Percentiles rank a stretch among this genome's conserved stretches.
These are phyloP conservation scores for Leucogyrophana mollusca DNA, from an alignment of 768 basidiomycete species.

Conservation along the genomic window DNA sequence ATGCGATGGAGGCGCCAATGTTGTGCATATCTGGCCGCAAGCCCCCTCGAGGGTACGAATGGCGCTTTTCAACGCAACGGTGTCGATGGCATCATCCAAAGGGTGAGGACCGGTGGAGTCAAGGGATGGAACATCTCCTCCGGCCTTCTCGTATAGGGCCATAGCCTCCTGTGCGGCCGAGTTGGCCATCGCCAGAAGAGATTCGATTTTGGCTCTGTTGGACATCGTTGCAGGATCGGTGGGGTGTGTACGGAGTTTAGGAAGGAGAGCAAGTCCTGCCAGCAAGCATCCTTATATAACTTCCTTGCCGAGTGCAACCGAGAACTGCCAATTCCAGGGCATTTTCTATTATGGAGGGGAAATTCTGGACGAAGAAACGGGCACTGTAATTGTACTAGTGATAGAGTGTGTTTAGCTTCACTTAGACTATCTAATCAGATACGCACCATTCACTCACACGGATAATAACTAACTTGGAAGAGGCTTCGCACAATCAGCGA, in stretches of 20 bases:
- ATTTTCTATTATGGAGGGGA: background rate
- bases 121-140: constrained; percentile 30
- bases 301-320: background rate
- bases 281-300: background rate
- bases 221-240: background rate
- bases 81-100: constrained; percentile 28
- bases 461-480: background rate
- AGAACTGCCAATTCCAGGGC: background rate
- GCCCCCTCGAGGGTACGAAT: constrained; percentile 33
- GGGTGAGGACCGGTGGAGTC: constrained; percentile 33
- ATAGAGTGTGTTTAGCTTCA: background rate
- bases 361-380: too few relatives aligned
- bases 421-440: background rate
- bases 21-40: constrained; percentile 32
- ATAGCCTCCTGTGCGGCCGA: constrained; percentile 31
- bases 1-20: constrained; percentile 34
- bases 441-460: background rate
- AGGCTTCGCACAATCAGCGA: constrained; percentile 1
- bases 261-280: background rate
- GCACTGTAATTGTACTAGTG: too few relatives aligned
- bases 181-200: constrained; percentile 30
- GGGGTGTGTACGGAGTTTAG: background rate
- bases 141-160: constrained; percentile 29
- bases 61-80: constrained; percentile 19
- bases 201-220: constrained; percentile 20